Base-by-base conservation (phyloP, 2,329 filamentous ascomycete genomes). In the Paraphaeosphaeria sporulosa region DNA sequence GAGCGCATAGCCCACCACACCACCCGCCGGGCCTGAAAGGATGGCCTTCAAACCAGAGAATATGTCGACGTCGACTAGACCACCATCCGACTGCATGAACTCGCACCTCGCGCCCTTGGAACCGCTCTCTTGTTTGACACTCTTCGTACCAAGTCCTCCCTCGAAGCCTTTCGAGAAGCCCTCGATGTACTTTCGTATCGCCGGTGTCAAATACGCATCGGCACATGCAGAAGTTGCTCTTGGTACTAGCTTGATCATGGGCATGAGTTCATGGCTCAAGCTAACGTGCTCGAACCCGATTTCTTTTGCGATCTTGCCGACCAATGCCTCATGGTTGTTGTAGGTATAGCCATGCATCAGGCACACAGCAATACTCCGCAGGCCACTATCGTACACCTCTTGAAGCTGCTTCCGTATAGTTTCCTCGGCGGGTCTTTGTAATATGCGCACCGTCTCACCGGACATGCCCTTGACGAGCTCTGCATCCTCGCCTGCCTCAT, bases 271-370 rank as follows among this genome's bases (percentile, higher is more conserved):
- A 67, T 93, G 90, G 65, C 90, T 92, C 34, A 94, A 82, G 58
- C 90, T 94, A 63, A 97, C 89, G 76, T 97, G 93, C 58, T 86
- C 79, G 72, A 96, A 95, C 1, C 94, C 94, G 65, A 96, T 89
- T 17, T 95, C 90, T 59, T 83, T 84, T 0, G 94, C 94, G 50
- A 97, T 81, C 65, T 83, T 86, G 17, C 93, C 93, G 10, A 97
- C 84, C 44, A 93, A 73, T 0, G 89, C 88, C 74, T 97, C 94
- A 69, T 97, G 94, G 52, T 91, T 87, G 0, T 93, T 93, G 71
- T 92, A 97, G 0, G 93, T 96, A 74, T 97, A 97, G 4, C 90
- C 91, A 73, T 97, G 94, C 89, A 97, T 94, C 60, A 97, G 80
- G 69, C 92, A 96, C 1, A 97, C 92, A 3, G 94, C 93, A 67